A percentile compares a stretch with the other conserved stretches of the same genome.
phyloP scores from a whole-genome alignment of 116 monocot species.

The Zostera marina region DNA sequence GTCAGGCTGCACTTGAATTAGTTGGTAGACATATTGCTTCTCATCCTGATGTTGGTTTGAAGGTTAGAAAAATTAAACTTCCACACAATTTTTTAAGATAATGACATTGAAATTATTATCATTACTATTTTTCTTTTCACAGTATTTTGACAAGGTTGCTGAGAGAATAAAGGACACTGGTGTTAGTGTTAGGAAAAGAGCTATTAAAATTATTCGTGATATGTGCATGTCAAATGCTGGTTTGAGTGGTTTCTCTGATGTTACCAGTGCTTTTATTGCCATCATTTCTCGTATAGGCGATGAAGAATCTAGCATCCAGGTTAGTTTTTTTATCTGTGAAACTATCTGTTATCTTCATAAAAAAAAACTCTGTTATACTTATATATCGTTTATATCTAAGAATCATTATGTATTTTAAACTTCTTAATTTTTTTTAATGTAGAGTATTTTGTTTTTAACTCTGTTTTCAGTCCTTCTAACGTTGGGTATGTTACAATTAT shows the following conservation, averaged over 20 bases:
- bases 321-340: constrained; percentile 10
- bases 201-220: constrained; percentile 93
- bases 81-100: background rate
- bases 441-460: no score
- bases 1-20: constrained; percentile 98
- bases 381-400: no score
- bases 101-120: background rate
- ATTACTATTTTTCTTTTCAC: constrained; percentile 5
- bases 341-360: background rate
- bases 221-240: constrained; percentile 65
- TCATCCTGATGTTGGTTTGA: constrained; percentile 95
- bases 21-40: constrained; percentile 98
- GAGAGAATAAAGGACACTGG: constrained; percentile 98
- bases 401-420: no score
- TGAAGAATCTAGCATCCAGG: constrained; percentile 96
- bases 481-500: no score
- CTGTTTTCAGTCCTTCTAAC: no score
- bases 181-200: constrained; percentile 93
- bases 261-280: constrained; percentile 77
- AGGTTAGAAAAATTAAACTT: constrained; percentile 32
- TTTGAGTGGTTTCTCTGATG: constrained; percentile 54
- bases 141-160: constrained; percentile 98
- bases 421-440: no score
- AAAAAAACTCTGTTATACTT: background rate
- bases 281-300: constrained; percentile 96